These are phyloP conservation scores for Coemansia sp. DNA, from an alignment of 192 early-diverging fungal species.

Conservation along the genomic window DNA sequence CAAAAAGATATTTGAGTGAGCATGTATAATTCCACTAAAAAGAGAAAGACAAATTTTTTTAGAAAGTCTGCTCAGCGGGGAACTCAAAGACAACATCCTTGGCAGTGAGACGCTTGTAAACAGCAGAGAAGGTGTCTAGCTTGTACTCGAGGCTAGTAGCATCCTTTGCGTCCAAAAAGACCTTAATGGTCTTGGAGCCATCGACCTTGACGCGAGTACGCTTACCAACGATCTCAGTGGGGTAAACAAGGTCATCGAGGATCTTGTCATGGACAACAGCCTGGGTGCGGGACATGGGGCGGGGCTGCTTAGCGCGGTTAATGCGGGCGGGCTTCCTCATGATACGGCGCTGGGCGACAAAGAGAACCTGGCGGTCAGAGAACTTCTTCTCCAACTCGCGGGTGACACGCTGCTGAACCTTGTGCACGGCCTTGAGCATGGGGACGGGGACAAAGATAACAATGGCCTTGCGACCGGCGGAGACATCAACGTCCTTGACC, in stretches of 20 bases:
- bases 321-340: conserved; percentile 88
- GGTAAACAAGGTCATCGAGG: conserved; percentile 97
- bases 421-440: conserved; percentile 90
- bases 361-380: conserved; percentile 97
- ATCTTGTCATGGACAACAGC: conserved; percentile 95
- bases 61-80: conserved; percentile 60
- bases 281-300: conserved; percentile 95
- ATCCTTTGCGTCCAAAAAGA: conserved; percentile 97
- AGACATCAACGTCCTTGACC: conserved; percentile 96
- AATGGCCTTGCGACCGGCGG: conserved; percentile 94
- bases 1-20: neutral
- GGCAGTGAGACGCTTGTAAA: conserved; percentile 94
- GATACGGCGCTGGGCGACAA: conserved; percentile 93
- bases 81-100: conserved; percentile 99
- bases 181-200: conserved; percentile 92
- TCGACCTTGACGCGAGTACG: conserved; percentile 95
- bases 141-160: conserved; percentile 97
- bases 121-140: conserved; percentile 94
- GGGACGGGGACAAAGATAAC: conserved; percentile 98
- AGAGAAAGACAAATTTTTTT: conserved; percentile 8
- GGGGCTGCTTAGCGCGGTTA: conserved; percentile 85
- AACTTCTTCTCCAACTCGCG: conserved; percentile 99
- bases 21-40: neutral
- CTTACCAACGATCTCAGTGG: conserved; percentile 99
- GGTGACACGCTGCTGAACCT: conserved; percentile 92